phyloP scores from a whole-genome alignment of 371 early-diverging fungal genomes.

The Saksenaea oblongispora region DNA sequence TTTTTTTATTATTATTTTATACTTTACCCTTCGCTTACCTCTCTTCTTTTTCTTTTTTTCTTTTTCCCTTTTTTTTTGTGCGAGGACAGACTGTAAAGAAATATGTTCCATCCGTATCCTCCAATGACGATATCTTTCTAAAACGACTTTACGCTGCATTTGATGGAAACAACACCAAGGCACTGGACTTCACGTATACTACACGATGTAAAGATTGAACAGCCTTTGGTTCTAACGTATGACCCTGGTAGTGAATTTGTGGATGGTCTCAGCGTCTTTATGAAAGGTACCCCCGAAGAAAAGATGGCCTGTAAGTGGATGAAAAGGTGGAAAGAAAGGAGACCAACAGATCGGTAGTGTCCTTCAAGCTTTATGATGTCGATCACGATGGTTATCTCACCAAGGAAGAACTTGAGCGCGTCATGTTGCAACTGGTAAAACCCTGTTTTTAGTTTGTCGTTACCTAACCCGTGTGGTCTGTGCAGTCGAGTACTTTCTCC shows the following conservation, averaged over 20 bases:
- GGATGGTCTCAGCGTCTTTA: conserved; percentile 74
- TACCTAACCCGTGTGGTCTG: neutral
- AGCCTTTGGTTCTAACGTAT: neutral
- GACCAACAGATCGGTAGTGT: conserved; percentile 50
- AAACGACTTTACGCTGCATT: conserved; percentile 82
- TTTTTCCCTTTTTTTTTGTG: neutral
- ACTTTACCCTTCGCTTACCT: neutral
- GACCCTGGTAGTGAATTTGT: conserved; percentile 64
- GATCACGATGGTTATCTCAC: conserved; percentile 80
- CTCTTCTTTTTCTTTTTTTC: neutral
- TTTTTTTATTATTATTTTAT: neutral
- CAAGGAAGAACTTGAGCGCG: conserved; percentile 71
- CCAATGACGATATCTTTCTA: conserved; percentile 73
- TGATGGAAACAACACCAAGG: conserved; percentile 68
- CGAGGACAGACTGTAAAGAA: conserved; percentile 39
- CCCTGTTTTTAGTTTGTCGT: neutral
- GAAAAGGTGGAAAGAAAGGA: neutral
- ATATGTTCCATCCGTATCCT: conserved; percentile 52
- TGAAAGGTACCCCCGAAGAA: conserved; percentile 82
- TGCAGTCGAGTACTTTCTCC: conserved; percentile 63
- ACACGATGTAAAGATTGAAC: neutral
- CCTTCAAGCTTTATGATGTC: conserved; percentile 82
- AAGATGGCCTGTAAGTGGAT: conserved; percentile 69
- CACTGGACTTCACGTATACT: conserved; percentile 63
- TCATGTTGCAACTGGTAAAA: conserved; percentile 75